A percentile compares a stretch with the other conserved stretches of the same genome.
Evolutionary conservation across 2,329 filamentous ascomycete genomes (phyloP).

Genomic region (Colletotrichum sp.): DNA sequence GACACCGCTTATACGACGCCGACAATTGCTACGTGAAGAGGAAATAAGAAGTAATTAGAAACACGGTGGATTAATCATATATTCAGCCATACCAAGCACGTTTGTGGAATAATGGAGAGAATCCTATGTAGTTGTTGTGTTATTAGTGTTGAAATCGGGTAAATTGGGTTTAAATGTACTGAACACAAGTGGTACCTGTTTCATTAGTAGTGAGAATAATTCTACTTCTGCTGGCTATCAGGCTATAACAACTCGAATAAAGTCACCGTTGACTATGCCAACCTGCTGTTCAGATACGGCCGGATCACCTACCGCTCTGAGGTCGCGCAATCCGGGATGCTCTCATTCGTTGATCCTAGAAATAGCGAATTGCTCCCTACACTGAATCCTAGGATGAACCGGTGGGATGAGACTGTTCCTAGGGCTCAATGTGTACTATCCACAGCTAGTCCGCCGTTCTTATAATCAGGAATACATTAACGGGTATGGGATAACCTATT

Average conservation of each 20-base stretch:
- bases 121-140: rapidly evolving
- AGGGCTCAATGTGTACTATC: background rate
- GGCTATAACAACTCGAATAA: background rate
- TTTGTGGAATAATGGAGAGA: background rate
- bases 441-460: rapidly evolving
- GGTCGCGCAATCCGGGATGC: background rate
- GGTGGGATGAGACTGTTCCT: background rate
- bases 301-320: background rate
- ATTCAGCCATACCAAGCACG: background rate
- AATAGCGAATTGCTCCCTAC: background rate
- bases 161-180: background rate
- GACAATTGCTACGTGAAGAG: background rate
- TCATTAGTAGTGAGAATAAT: background rate
- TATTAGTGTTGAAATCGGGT: background rate
- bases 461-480: rapidly evolving
- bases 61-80: background rate
- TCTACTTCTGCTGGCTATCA: background rate
- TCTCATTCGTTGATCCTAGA: background rate
- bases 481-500: background rate
- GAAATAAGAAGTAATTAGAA: background rate
- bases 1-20: too few species aligned
- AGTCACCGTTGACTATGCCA: background rate
- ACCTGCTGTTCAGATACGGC: background rate
- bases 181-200: background rate
- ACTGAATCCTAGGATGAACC: background rate